A percentile compares a stretch with the other conserved stretches of the same genome.
Evolutionary conservation across 352 stramenopile species (phyloP).

Genomic region (Phytophthora aleatoria): DNA sequence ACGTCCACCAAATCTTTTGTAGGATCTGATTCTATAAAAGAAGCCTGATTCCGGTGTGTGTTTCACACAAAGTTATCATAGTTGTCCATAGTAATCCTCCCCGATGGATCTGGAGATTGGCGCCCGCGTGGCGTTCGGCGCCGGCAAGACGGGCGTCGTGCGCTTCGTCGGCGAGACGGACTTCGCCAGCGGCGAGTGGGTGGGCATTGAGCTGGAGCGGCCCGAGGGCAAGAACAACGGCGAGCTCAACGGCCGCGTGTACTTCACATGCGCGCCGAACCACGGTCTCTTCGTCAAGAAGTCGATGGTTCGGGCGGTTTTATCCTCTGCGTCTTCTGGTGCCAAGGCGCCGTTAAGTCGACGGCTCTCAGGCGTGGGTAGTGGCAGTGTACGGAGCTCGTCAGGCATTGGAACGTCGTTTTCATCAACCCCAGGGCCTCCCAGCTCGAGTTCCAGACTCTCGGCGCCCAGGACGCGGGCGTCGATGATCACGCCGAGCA

Average conservation of each 20-base stretch:
- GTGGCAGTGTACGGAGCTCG: conserved; percentile 3
- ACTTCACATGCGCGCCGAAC: conserved; percentile 78
- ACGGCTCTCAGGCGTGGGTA: conserved; percentile 37
- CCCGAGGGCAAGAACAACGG: conserved; percentile 88
- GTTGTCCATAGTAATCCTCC: background rate
- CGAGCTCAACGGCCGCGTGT: conserved; percentile 79
- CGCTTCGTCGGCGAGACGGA: conserved; percentile 82
- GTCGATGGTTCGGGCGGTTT: conserved; percentile 36
- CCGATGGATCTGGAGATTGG: conserved; percentile 63
- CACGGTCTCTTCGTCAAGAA: conserved; percentile 80
- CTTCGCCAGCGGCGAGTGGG: conserved; percentile 80
- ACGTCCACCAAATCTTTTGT: background rate
- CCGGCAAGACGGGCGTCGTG: conserved; percentile 75
- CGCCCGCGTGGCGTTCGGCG: conserved; percentile 62
- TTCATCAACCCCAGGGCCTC: conserved; percentile 3
- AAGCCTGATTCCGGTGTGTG: background rate
- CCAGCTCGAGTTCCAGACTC: conserved; percentile 18
- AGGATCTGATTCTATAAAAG: background rate
- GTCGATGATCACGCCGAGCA: conserved; percentile 27
- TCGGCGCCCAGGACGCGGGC: conserved; percentile 20
- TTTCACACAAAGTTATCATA: background rate
- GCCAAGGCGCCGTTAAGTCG: conserved; percentile 45
- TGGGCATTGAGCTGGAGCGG: conserved; percentile 79
- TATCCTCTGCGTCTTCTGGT: conserved; percentile 30
- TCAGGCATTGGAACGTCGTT: conserved; percentile 7